phyloP scores from a whole-genome alignment of 2,329 filamentous ascomycete genomes.

The Trichoderma sp. region DNA sequence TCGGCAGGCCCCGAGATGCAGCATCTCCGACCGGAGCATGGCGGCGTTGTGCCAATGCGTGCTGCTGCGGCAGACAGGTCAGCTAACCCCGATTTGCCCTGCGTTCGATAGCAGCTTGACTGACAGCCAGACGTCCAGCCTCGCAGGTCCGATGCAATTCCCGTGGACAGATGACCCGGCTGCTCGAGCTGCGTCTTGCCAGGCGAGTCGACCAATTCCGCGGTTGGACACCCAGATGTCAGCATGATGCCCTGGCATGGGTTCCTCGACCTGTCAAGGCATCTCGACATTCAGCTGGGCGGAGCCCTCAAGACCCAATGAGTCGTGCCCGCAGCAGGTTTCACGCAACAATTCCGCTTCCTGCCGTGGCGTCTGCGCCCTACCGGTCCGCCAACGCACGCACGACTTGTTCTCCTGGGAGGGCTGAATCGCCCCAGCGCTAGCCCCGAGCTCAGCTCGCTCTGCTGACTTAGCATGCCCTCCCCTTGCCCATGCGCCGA shows the following conservation, averaged over 20 bases:
- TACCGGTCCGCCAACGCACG: slow-evolving; percentile 19
- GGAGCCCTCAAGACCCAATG: slow-evolving; percentile 6
- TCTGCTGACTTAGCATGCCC: slow-evolving; percentile 11
- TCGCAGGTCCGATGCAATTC: slow-evolving; percentile 16
- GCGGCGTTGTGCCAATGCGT: background rate
- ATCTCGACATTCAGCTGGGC: slow-evolving; percentile 8
- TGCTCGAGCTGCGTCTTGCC: slow-evolving; percentile 12
- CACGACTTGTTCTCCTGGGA: slow-evolving; percentile 8
- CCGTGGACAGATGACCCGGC: slow-evolving; percentile 15
- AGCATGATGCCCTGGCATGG: background rate
- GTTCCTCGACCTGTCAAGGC: slow-evolving; percentile 4
- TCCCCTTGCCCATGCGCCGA: background rate
- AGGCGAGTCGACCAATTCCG: slow-evolving; percentile 8
- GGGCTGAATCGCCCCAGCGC: slow-evolving; percentile 23
- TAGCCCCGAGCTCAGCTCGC: slow-evolving; percentile 21
- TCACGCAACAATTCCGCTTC: slow-evolving; percentile 13
- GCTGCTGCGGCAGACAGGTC: background rate
- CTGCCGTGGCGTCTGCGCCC: slow-evolving; percentile 15
- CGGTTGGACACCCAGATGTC: background rate
- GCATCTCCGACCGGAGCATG: background rate
- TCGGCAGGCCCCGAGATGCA: background rate
- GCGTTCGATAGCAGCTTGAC: slow-evolving; percentile 1
- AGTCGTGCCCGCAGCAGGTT: slow-evolving; percentile 3
- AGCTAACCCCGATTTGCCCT: slow-evolving; percentile 7
- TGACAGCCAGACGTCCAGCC: background rate